Conservation (phyloP, 2,329 filamentous ascomycete genomes). For the Parastagonospora nodorum region DNA sequence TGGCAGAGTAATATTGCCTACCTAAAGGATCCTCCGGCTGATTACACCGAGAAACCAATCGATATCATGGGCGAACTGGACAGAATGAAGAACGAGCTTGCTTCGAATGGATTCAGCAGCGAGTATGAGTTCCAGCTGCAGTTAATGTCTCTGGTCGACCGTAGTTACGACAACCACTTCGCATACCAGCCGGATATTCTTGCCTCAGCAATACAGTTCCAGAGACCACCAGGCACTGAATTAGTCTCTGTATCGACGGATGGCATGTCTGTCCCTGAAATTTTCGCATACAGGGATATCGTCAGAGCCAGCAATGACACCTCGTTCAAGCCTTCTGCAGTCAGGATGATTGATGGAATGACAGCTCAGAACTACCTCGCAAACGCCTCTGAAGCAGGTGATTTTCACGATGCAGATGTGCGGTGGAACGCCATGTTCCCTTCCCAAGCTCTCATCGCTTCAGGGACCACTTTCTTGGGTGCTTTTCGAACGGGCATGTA, state of each 20-base stretch:
- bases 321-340: slow-evolving; percentile 41
- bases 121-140: slow-evolving; percentile 51
- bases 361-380: slow-evolving; percentile 40
- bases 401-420: slow-evolving; percentile 48
- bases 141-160: slow-evolving; percentile 40
- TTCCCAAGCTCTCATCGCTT: slow-evolving; percentile 38
- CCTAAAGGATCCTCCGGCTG: slow-evolving; percentile 44
- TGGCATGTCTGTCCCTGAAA: slow-evolving; percentile 42
- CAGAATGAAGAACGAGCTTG: slow-evolving; percentile 37
- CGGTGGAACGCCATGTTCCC: slow-evolving; percentile 49
- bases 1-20: slow-evolving; percentile 50
- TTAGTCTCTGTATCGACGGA: slow-evolving; percentile 44
- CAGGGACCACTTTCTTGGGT: slow-evolving; percentile 33
- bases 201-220: slow-evolving; percentile 45
- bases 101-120: slow-evolving; percentile 35
- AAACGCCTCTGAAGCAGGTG: slow-evolving; percentile 35
- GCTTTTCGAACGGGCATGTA: slow-evolving; percentile 38
- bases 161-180: slow-evolving; percentile 51
- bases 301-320: slow-evolving; percentile 27
- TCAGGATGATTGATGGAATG: slow-evolving; percentile 47
- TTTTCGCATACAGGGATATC: slow-evolving; percentile 43
- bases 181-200: slow-evolving; percentile 45
- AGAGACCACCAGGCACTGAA: slow-evolving; percentile 35
- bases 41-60: slow-evolving; percentile 44
- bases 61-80: slow-evolving; percentile 48